Evolutionary conservation across 257 asterid species (phyloP).

Genomic region (Penstemon eatonii): DNA sequence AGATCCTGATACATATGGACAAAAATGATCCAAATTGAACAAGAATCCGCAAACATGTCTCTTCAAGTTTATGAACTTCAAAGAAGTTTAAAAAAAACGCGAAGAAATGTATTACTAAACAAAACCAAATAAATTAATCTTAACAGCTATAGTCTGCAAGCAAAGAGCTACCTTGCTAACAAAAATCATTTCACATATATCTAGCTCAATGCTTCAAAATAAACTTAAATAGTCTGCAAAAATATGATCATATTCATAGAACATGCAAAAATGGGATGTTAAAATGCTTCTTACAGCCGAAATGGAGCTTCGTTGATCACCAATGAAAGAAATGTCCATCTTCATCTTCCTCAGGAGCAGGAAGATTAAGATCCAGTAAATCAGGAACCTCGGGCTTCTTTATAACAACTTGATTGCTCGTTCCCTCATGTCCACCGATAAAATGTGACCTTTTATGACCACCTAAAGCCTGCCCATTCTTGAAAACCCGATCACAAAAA

Average conservation of each 20-base stretch:
- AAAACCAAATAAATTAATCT: conserved; percentile 13
- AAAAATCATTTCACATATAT: conserved; percentile 22
- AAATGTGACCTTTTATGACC: conserved; percentile 96
- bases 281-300: conserved; percentile 13
- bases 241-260: conserved; percentile 23
- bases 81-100: conserved; percentile 7
- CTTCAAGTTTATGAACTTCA: neutral
- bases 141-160: conserved; percentile 29
- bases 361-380: conserved; percentile 84
- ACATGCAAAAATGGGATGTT: conserved; percentile 23
- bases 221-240: conserved; percentile 29
- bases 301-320: conserved; percentile 14
- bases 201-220: conserved; percentile 28
- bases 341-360: conserved; percentile 73
- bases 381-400: conserved; percentile 46
- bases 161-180: conserved; percentile 28
- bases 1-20: no score
- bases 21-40: no score
- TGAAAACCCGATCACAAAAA: conserved; percentile 69
- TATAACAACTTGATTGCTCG: conserved; percentile 32
- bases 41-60: no score
- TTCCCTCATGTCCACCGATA: conserved; percentile 47
- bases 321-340: conserved; percentile 38
- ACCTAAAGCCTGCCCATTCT: conserved; percentile 95
- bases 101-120: conserved; percentile 20